These are phyloP conservation scores for Monosporozyma yasuniensis DNA, from an alignment of 805 yeast genomes.

Conservation along the genomic window DNA sequence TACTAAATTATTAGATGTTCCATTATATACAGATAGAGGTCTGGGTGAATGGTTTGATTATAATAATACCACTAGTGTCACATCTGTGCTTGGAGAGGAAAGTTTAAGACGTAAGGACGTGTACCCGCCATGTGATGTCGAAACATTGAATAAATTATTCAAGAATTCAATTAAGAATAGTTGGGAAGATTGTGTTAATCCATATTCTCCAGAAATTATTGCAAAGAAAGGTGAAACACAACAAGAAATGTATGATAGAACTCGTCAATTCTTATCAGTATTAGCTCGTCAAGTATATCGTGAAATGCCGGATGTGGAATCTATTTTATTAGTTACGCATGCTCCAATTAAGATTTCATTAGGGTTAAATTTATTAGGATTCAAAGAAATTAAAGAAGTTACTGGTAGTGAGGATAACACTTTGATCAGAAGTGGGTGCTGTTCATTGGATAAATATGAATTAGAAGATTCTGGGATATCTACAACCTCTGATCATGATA, in stretches of 20 bases:
- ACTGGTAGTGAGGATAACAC: constrained; percentile 39
- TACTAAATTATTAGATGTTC: constrained; percentile 47
- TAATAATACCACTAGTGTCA: not conserved
- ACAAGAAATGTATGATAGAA: constrained; percentile 57
- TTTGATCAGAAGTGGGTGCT: constrained; percentile 66
- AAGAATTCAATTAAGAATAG: constrained; percentile 35
- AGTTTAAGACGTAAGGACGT: constrained; percentile 29
- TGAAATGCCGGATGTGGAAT: constrained; percentile 49
- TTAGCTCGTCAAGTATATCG: constrained; percentile 52
- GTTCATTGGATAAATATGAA: constrained; percentile 65
- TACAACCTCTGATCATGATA: constrained; percentile 7
- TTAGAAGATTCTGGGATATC: constrained; percentile 9
- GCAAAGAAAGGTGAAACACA: constrained; percentile 57
- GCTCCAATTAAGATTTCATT: constrained; percentile 89
- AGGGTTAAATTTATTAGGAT: constrained; percentile 65
- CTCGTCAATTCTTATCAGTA: constrained; percentile 41
- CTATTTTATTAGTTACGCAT: constrained; percentile 73
- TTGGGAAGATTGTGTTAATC: constrained; percentile 31
- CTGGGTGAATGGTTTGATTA: constrained; percentile 73
- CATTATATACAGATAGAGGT: constrained; percentile 67
- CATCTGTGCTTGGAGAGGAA: not conserved
- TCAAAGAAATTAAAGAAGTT: constrained; percentile 39
- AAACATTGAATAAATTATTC: constrained; percentile 46
- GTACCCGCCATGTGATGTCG: constrained; percentile 58
- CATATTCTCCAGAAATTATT: not conserved